phyloP scores from a whole-genome alignment of 2,329 filamentous ascomycete genomes.

The Colletotrichum nymphaeae region DNA sequence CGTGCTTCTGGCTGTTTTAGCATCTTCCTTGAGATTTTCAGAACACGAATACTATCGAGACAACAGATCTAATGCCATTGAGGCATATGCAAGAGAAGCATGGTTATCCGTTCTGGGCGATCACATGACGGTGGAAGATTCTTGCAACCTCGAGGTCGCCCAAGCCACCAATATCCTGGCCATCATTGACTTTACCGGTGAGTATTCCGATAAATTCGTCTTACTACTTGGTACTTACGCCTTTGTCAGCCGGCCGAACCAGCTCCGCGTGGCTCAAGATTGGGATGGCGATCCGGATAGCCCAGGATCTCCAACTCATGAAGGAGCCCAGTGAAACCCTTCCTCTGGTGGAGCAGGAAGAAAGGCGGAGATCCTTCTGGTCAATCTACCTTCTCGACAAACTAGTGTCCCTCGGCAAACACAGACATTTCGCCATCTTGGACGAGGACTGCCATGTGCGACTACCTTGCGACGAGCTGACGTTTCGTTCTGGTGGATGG shows the following conservation, averaged over 20 bases:
- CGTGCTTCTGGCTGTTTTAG: too few relatives aligned
- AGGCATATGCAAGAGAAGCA: background rate
- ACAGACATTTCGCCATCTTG: conserved; percentile 46
- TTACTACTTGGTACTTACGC: too few relatives aligned
- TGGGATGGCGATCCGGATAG: too few relatives aligned
- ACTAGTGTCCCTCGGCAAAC: conserved; percentile 48
- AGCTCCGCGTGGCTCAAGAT: too few relatives aligned
- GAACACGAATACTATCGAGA: background rate
- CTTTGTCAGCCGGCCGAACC: too few relatives aligned
- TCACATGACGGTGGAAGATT: too few relatives aligned
- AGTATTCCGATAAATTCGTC: too few relatives aligned
- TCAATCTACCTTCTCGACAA: conserved; percentile 51
- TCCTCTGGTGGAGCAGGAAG: conserved; percentile 42
- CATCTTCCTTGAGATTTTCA: too few relatives aligned
- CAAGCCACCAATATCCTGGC: too few relatives aligned
- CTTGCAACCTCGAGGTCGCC: too few relatives aligned
- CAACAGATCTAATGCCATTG: background rate
- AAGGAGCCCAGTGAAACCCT: conserved; percentile 41
- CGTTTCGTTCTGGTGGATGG: background rate
- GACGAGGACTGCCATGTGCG: conserved; percentile 47
- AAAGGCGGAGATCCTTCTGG: conserved; percentile 50
- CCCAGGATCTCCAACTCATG: conserved; percentile 39
- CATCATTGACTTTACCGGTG: too few relatives aligned
- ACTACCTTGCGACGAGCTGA: conserved; percentile 41
- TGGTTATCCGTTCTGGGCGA: background rate